These are phyloP conservation scores for Penicillium ochrochloron DNA, from an alignment of 495 filamentous ascomycete genomes.

Conservation along the genomic window DNA sequence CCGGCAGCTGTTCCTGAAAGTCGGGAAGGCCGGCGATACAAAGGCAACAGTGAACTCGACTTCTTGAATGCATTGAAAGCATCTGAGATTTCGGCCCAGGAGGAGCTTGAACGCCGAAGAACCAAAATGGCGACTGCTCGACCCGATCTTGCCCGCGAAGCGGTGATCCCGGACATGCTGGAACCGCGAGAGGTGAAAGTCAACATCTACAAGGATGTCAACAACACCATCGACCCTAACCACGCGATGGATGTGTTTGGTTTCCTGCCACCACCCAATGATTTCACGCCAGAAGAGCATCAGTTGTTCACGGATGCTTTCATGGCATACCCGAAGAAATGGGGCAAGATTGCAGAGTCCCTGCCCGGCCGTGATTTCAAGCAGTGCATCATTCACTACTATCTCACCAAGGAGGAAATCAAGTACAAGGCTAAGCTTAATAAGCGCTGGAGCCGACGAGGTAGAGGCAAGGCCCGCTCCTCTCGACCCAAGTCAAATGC, in stretches of 20 bases:
- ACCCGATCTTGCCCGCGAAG: constrained; percentile 81
- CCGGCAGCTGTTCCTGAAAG: constrained; percentile 56
- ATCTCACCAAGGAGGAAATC: constrained; percentile 84
- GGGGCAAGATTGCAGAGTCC: constrained; percentile 81
- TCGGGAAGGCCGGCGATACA: constrained; percentile 63
- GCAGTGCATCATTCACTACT: constrained; percentile 94
- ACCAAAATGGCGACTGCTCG: constrained; percentile 69
- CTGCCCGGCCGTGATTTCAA: constrained; percentile 75
- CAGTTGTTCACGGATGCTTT: constrained; percentile 78
- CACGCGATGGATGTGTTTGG: constrained; percentile 71
- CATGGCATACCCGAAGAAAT: constrained; percentile 84
- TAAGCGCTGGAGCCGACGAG: constrained; percentile 70
- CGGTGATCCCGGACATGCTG: constrained; percentile 80
- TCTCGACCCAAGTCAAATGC: constrained; percentile 73
- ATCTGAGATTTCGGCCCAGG: constrained; percentile 75
- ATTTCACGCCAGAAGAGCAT: constrained; percentile 82
- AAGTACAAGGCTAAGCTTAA: constrained; percentile 83
- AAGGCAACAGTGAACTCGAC: constrained; percentile 74
- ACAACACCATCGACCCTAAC: constrained; percentile 68
- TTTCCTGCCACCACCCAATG: constrained; percentile 75
- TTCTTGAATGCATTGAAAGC: constrained; percentile 76
- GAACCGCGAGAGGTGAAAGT: constrained; percentile 53
- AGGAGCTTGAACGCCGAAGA: constrained; percentile 71
- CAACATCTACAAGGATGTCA: constrained; percentile 69
- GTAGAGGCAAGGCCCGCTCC: constrained; percentile 54